phyloP scores from a whole-genome alignment of 1,284 basidiomycete genomes.

The Boletus sp. region DNA sequence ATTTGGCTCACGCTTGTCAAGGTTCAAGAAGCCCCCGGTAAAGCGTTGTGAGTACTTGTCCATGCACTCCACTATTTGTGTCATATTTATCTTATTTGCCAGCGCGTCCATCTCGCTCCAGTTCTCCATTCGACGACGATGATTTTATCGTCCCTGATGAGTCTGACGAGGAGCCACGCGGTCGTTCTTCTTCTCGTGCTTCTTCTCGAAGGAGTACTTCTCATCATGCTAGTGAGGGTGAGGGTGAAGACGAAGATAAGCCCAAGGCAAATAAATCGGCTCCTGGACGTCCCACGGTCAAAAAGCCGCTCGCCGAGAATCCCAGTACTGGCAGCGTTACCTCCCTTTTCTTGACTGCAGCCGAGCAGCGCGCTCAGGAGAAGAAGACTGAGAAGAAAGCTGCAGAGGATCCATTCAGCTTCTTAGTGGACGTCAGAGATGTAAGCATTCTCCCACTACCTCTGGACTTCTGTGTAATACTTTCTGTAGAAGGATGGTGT shows the following conservation, averaged over 20 bases:
- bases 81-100: constrained; percentile 5
- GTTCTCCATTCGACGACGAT: constrained; percentile 49
- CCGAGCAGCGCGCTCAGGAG: constrained; percentile 73
- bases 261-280: constrained; percentile 37
- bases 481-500: constrained; percentile 72
- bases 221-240: constrained; percentile 28
- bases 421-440: constrained; percentile 76
- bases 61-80: not conserved
- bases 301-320: constrained; percentile 28
- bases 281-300: constrained; percentile 25
- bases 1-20: constrained; percentile 56
- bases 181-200: constrained; percentile 39
- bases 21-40: constrained; percentile 59
- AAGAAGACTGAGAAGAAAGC: constrained; percentile 83
- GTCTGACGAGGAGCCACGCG: constrained; percentile 48
- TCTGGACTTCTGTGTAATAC: not conserved
- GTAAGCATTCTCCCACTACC: constrained; percentile 40
- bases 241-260: constrained; percentile 35
- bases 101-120: constrained; percentile 35
- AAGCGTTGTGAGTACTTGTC: constrained; percentile 43
- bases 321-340: constrained; percentile 22
- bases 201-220: constrained; percentile 37
- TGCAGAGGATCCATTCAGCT: constrained; percentile 78
- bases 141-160: constrained; percentile 65
- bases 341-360: constrained; percentile 73